Evolutionary conservation across 2,329 filamentous ascomycete genomes (phyloP).

Genomic region (Fusarium phyllophilum): DNA sequence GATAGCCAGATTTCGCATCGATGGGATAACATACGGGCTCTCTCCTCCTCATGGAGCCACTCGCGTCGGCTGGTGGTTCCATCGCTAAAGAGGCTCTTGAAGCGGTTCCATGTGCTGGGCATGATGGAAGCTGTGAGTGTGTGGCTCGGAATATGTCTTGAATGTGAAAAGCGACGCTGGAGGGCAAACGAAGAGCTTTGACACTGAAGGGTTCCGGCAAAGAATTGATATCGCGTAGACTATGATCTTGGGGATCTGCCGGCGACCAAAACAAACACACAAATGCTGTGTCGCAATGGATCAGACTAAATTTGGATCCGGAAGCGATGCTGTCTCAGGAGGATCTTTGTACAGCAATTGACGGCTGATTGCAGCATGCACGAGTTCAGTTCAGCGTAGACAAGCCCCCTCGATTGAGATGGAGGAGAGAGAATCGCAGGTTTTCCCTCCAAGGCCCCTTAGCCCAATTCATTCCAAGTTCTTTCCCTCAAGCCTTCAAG

Average conservation of each 20-base stretch:
- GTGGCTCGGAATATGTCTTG: neutral
- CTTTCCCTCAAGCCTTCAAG: slow-evolving; percentile 23
- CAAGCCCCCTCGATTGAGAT: neutral
- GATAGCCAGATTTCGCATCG: neutral
- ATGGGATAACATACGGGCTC: slow-evolving; percentile 53
- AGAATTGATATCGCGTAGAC: slow-evolving; percentile 7
- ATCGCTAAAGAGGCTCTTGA: slow-evolving; percentile 47
- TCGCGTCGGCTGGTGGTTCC: slow-evolving; percentile 44
- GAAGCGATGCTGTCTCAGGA: slow-evolving; percentile 33
- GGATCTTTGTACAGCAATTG: slow-evolving; percentile 30
- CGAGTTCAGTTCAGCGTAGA: slow-evolving; percentile 12
- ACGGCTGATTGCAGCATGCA: slow-evolving; percentile 31
- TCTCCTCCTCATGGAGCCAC: slow-evolving; percentile 57
- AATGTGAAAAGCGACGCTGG: neutral
- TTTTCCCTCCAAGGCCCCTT: neutral
- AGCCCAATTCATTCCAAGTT: slow-evolving; percentile 18
- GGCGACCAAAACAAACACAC: neutral
- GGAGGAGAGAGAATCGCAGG: neutral
- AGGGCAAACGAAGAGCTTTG: neutral
- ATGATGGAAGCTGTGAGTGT: slow-evolving; percentile 28
- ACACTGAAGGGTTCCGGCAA: neutral
- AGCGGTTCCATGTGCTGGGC: slow-evolving; percentile 43
- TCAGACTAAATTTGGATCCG: slow-evolving; percentile 11
- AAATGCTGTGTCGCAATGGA: slow-evolving; percentile 31
- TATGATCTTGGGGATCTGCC: slow-evolving; percentile 7